Evolutionary conservation across 768 basidiomycete genomes (phyloP).

Genomic region (Lepiota brunneoincarnata): DNA sequence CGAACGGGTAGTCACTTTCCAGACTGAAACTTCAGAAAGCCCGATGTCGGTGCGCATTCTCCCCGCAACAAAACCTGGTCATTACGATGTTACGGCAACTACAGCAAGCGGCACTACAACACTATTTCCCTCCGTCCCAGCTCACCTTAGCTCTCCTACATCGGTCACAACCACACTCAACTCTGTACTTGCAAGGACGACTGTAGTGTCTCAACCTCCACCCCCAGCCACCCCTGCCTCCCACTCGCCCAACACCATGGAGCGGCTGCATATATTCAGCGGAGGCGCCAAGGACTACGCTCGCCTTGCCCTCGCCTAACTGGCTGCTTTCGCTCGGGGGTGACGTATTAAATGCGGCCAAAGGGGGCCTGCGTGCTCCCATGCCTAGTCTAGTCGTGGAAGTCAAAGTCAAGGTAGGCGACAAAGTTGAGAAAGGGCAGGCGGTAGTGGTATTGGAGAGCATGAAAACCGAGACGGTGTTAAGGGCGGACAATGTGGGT

Average conservation of each 20-base stretch:
- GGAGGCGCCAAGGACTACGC: slow-evolving; percentile 59
- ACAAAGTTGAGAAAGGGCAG: slow-evolving; percentile 78
- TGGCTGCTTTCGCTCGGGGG: slow-evolving; percentile 71
- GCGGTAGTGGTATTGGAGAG: slow-evolving; percentile 85
- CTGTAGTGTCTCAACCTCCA: slow-evolving; percentile 71
- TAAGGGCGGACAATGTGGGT: slow-evolving; percentile 69
- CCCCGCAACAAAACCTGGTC: slow-evolving; percentile 28
- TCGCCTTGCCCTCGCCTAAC: slow-evolving; percentile 65
- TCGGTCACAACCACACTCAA: slow-evolving; percentile 53
- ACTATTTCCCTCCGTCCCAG: slow-evolving; percentile 50
- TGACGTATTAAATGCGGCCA: slow-evolving; percentile 50
- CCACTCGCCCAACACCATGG: slow-evolving; percentile 53
- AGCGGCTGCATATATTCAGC: slow-evolving; percentile 75
- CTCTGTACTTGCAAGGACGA: slow-evolving; percentile 50
- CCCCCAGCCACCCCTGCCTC: slow-evolving; percentile 53
- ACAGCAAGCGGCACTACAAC: slow-evolving; percentile 25
- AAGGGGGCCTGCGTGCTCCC: slow-evolving; percentile 73
- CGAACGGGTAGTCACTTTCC: slow-evolving; percentile 60
- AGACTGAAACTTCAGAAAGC: slow-evolving; percentile 42
- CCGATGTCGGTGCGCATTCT: slow-evolving; percentile 41
- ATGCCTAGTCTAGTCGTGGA: slow-evolving; percentile 96
- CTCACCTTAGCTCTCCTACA: slow-evolving; percentile 52
- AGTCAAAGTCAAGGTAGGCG: slow-evolving; percentile 74
- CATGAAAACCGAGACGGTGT: slow-evolving; percentile 96
- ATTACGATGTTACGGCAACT: slow-evolving; percentile 54